These are phyloP conservation scores for Pythium aristosporum DNA, from an alignment of 352 stramenopile genomes.

Conservation along the genomic window DNA sequence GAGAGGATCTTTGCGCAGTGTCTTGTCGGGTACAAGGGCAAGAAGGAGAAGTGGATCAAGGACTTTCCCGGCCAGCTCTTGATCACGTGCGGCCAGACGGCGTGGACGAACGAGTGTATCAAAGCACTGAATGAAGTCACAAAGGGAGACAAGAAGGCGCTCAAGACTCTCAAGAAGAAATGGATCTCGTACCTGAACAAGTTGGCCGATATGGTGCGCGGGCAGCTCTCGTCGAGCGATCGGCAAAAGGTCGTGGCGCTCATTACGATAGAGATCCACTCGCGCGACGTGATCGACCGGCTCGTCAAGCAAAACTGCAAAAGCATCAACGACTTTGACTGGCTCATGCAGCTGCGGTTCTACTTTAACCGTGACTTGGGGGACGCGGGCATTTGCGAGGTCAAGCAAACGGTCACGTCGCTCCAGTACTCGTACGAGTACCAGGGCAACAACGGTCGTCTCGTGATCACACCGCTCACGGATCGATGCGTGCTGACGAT, in stretches of 20 bases:
- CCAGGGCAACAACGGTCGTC: conserved; percentile 92
- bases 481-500: conserved; percentile 96
- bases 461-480: conserved; percentile 96
- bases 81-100: conserved; percentile 92
- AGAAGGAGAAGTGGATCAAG: conserved; percentile 96
- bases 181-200: conserved; percentile 94
- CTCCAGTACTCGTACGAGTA: conserved; percentile 96
- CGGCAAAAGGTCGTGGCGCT: conserved; percentile 96
- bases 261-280: conserved; percentile 98
- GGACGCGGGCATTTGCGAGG: conserved; percentile 80
- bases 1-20: conserved; percentile 86
- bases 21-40: conserved; percentile 86
- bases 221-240: conserved; percentile 85
- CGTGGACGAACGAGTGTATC: conserved; percentile 93
- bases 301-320: conserved; percentile 94
- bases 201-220: conserved; percentile 92
- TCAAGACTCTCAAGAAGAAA: conserved; percentile 93
- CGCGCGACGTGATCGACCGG: conserved; percentile 93
- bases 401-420: conserved; percentile 85
- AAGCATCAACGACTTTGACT: conserved; percentile 91
- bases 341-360: conserved; percentile 87
- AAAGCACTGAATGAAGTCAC: conserved; percentile 91
- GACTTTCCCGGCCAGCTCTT: conserved; percentile 92
- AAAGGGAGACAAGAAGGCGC: conserved; percentile 89
- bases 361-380: conserved; percentile 87